These are phyloP conservation scores for Camellia oleifera DNA, from an alignment of 179 eudicot species.

Conservation along the genomic window DNA sequence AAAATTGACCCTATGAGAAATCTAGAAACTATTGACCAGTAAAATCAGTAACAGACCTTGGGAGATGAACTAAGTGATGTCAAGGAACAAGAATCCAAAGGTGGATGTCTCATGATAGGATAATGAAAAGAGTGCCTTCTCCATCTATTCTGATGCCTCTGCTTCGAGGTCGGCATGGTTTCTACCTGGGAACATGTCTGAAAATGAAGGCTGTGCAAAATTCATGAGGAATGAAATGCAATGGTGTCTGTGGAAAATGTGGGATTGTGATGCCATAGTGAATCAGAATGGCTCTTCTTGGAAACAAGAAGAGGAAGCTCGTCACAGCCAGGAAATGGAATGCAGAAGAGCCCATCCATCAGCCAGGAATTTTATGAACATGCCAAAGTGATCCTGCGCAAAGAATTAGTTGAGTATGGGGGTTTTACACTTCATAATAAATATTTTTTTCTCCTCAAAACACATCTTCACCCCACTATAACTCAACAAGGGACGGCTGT, in stretches of 20 bases:
- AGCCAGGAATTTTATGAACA: slow-evolving; percentile 31
- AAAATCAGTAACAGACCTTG: slow-evolving; percentile 86
- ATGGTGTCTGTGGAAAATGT: slow-evolving; percentile 57
- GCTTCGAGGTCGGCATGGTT: slow-evolving; percentile 51
- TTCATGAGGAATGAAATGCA: slow-evolving; percentile 58
- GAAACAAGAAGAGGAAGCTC: slow-evolving; percentile 55
- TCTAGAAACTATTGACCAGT: slow-evolving; percentile 47
- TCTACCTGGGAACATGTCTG: slow-evolving; percentile 48
- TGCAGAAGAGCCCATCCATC: slow-evolving; percentile 49
- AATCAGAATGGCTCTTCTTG: slow-evolving; percentile 68
- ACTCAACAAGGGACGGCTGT: slow-evolving; percentile 19
- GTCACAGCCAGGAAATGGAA: slow-evolving; percentile 52
- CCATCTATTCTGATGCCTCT: slow-evolving; percentile 55
- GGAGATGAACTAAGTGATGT: slow-evolving; percentile 57
- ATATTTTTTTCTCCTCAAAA: slow-evolving; percentile 22
- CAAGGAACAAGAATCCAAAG: slow-evolving; percentile 73
- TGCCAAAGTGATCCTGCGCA: slow-evolving; percentile 75
- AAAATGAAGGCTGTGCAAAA: slow-evolving; percentile 60
- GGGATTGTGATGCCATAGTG: slow-evolving; percentile 55
- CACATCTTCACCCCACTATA: slow-evolving; percentile 27
- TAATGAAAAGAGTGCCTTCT: slow-evolving; percentile 61
- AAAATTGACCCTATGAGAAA: slow-evolving; percentile 30
- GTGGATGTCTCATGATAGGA: slow-evolving; percentile 64
- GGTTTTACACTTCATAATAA: slow-evolving; percentile 38
- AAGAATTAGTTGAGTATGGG: slow-evolving; percentile 68